These are phyloP conservation scores for Gossypium bickii DNA, from an alignment of 345 rosid genomes.

Conservation along the genomic window DNA sequence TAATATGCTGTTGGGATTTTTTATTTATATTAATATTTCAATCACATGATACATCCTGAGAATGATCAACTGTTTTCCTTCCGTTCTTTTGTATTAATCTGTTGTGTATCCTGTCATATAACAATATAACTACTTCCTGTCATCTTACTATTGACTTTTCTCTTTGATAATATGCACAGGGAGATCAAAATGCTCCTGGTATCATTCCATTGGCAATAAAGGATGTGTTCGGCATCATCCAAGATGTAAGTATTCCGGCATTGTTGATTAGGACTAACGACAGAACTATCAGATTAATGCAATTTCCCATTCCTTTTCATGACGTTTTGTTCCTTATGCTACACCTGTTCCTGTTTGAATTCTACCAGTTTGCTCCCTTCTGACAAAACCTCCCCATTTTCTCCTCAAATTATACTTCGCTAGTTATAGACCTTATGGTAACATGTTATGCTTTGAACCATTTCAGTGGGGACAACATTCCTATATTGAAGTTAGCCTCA, in stretches of 20 bases:
- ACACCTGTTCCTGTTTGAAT: conserved; percentile 1
- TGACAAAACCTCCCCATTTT: background rate
- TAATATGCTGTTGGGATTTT: background rate
- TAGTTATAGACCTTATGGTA: background rate
- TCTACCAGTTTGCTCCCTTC: background rate
- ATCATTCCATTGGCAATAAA: conserved; percentile 95
- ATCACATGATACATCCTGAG: background rate
- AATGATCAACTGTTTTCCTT: background rate
- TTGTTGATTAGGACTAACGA: background rate
- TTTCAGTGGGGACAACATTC: background rate
- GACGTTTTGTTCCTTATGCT: background rate
- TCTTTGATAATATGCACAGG: conserved; percentile 46
- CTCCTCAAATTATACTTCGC: background rate
- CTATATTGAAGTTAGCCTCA: background rate
- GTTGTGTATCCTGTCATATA: background rate
- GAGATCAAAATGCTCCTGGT: conserved; percentile 95
- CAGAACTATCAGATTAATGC: background rate
- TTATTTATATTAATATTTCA: background rate
- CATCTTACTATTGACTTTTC: background rate
- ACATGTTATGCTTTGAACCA: conserved; percentile 5
- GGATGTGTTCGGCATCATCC: conserved; percentile 96
- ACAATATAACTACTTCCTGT: background rate
- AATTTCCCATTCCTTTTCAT: conserved; percentile 4
- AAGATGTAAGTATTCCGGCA: conserved; percentile 65
- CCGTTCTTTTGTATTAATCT: background rate